phyloP scores from a whole-genome alignment of 106 monocot species.

The Vanilla planifolia region DNA sequence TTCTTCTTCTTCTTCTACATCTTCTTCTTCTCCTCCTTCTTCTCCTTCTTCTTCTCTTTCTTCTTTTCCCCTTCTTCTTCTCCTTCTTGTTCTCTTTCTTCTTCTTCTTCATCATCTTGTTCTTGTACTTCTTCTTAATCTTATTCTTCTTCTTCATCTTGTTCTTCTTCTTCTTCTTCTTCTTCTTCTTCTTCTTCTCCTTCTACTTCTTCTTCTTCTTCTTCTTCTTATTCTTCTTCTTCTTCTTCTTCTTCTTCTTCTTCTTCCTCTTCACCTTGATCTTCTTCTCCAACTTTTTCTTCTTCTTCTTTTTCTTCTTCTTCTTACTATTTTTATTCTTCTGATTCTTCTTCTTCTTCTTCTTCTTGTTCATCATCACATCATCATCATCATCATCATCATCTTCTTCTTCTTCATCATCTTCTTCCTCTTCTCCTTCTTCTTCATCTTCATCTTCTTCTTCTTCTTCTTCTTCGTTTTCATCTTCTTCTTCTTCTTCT shows the following conservation, averaged over 20 bases:
- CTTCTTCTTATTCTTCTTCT: too few relatives aligned
- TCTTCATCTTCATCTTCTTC: not conserved
- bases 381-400: not conserved
- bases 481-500: too few relatives aligned
- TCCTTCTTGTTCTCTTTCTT: not conserved
- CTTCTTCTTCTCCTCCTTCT: not conserved
- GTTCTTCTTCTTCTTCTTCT: not conserved
- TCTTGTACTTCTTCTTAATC: not conserved
- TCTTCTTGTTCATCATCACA: too few relatives aligned
- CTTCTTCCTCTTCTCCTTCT: not conserved
- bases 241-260: too few relatives aligned
- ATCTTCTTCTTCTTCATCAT: not conserved
- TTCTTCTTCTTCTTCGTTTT: too few relatives aligned
- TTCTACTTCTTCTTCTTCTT: not conserved
- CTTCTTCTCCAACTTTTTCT: too few relatives aligned
- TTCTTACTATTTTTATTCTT: too few relatives aligned
- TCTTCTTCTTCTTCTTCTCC: not conserved
- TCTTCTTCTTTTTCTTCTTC: too few relatives aligned
- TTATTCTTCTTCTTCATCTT: not conserved
- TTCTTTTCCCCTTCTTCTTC: not conserved
- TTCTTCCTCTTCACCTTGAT: too few relatives aligned
- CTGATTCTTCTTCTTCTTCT: too few relatives aligned
- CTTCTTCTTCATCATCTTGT: not conserved
- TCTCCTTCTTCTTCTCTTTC: not conserved
- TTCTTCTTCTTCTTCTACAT: not conserved